A percentile compares a stretch with the other conserved stretches of the same genome.
Evolutionary conservation across 2,329 filamentous ascomycete species (phyloP).

Genomic region (Fusarium sp.): DNA sequence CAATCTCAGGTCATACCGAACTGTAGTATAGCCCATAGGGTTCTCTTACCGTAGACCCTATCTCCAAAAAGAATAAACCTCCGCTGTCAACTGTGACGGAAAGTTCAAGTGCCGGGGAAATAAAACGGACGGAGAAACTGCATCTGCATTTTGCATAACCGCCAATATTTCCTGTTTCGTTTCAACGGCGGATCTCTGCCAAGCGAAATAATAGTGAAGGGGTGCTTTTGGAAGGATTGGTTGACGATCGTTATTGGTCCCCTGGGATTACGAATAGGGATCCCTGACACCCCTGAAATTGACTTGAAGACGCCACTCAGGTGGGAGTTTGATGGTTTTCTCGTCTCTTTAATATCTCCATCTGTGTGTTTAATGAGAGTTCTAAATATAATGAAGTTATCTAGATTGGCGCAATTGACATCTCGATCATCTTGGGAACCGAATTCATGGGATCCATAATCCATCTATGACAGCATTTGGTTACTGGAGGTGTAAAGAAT

Average conservation of each 20-base stretch:
- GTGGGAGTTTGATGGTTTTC: conserved; percentile 7
- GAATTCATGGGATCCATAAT: conserved; percentile 18
- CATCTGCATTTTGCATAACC: conserved; percentile 25
- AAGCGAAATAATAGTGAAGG: conserved; percentile 9
- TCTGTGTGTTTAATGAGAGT: neutral
- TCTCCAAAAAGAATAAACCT: neutral
- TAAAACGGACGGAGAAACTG: conserved; percentile 30
- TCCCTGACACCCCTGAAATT: conserved; percentile 24
- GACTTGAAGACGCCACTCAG: conserved; percentile 7
- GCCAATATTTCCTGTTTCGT: conserved; percentile 31
- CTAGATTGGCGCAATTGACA: neutral
- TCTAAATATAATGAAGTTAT: conserved; percentile 7
- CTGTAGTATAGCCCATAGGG: conserved; percentile 6
- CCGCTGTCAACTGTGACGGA: conserved; percentile 1
- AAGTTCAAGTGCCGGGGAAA: conserved; percentile 24
- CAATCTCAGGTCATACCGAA: conserved; percentile 8
- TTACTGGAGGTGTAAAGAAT: neutral
- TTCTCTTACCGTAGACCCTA: neutral
- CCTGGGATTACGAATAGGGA: neutral
- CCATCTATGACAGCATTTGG: conserved; percentile 8
- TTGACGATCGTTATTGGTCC: conserved; percentile 34
- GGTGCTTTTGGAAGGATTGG: neutral
- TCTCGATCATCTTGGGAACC: neutral
- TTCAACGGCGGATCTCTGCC: conserved; percentile 14
- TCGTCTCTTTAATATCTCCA: neutral